Percentiles rank a stretch among this genome's conserved stretches.
phyloP scores from a whole-genome alignment of 139 green algal species.

The Diplosphaera chodatii region DNA sequence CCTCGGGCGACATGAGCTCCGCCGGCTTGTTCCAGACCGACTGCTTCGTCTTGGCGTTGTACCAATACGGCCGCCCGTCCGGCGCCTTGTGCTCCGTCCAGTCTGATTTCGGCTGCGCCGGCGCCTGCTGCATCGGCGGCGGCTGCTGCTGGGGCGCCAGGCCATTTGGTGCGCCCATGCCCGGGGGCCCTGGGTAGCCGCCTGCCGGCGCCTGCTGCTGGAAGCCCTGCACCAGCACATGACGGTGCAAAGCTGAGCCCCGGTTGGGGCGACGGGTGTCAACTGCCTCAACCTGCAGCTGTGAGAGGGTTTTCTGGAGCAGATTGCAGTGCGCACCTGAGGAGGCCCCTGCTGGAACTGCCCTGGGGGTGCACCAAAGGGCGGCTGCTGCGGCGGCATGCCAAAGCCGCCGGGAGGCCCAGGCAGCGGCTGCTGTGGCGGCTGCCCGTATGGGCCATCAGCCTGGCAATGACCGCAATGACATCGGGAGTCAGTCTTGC shows the following conservation, averaged over 20 bases:
- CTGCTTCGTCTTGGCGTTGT: slow-evolving; percentile 71
- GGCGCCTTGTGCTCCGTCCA: slow-evolving; percentile 89
- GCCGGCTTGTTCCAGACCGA: slow-evolving; percentile 84
- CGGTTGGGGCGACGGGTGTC: too few species aligned
- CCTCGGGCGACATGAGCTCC: slow-evolving; percentile 53
- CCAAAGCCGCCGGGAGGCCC: not conserved
- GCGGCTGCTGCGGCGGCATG: slow-evolving; percentile 8
- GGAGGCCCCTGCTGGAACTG: not conserved
- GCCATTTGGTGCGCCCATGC: not conserved
- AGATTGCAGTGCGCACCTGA: too few species aligned
- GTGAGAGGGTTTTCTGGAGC: too few species aligned
- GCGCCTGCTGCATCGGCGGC: not conserved
- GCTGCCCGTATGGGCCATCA: not conserved
- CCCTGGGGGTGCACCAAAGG: not conserved
- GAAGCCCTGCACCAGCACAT: too few species aligned
- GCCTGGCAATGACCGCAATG: too few species aligned
- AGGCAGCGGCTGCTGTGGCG: not conserved
- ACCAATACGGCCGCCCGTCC: slow-evolving; percentile 90
- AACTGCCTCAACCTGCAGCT: too few species aligned
- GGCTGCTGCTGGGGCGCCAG: not conserved
- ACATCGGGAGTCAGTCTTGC: too few species aligned
- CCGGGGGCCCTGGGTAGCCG: too few species aligned
- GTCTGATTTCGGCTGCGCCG: slow-evolving; percentile 29
- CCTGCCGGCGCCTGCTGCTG: not conserved
- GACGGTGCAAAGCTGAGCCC: too few species aligned